phyloP scores from a whole-genome alignment of 768 basidiomycete genomes.

The Pleurotus ostreatus region DNA sequence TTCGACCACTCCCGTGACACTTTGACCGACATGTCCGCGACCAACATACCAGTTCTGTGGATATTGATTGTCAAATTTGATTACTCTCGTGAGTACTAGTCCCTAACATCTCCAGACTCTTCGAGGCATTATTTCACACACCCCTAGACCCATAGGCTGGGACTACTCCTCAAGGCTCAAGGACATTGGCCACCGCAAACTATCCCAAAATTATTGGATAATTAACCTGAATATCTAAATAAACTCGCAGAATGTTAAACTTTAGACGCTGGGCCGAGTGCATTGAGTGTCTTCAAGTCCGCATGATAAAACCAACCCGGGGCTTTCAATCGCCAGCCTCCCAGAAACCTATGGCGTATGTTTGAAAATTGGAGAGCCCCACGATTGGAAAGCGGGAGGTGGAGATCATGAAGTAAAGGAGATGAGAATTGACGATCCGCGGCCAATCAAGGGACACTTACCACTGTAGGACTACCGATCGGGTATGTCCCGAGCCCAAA shows the following conservation, averaged over 20 bases:
- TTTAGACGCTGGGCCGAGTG: too few species aligned
- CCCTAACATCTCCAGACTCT: not conserved
- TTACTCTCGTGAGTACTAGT: not conserved
- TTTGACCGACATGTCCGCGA: not conserved
- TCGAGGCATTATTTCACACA: not conserved
- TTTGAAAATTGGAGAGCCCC: not conserved
- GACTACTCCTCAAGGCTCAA: not conserved
- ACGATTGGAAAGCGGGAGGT: not conserved
- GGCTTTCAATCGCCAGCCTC: too few species aligned
- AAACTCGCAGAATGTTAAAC: too few species aligned
- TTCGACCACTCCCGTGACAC: conserved; percentile 1
- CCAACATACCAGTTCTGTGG: not conserved
- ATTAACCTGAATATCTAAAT: too few species aligned
- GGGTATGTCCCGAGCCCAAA: conserved; percentile 6
- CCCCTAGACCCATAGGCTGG: too few species aligned
- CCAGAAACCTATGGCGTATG: too few species aligned
- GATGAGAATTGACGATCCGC: conserved; percentile 9
- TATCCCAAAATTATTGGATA: too few species aligned
- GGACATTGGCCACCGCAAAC: too few species aligned
- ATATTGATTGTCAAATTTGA: not conserved
- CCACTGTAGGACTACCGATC: not conserved
- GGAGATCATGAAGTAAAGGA: conserved; percentile 9
- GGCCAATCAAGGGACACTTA: not conserved
- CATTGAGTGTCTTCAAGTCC: too few species aligned
- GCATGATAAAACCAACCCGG: too few species aligned